phyloP scores from a whole-genome alignment of 352 stramenopile species.

The Lagenidium giganteum region DNA sequence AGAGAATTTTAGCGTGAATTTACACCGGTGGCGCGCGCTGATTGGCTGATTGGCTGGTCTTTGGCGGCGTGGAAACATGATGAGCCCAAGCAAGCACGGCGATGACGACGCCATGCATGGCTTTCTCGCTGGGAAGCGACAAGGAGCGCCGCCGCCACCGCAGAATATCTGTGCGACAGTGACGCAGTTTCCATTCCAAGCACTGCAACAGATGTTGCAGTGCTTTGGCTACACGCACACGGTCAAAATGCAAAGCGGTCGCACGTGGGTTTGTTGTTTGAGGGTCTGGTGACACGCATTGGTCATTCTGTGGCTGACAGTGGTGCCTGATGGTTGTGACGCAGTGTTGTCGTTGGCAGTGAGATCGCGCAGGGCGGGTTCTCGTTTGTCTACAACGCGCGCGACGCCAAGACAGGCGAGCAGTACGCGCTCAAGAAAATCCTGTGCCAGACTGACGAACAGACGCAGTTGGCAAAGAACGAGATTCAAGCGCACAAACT shows the following conservation, averaged over 20 bases:
- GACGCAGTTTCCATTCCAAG: conserved; percentile 55
- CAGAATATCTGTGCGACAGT: conserved; percentile 52
- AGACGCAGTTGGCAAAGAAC: conserved; percentile 68
- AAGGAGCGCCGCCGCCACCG: too few relatives aligned
- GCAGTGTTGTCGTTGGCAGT: conserved; percentile 42
- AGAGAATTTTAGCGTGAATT: too few relatives aligned
- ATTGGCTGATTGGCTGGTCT: too few relatives aligned
- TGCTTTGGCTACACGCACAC: conserved; percentile 71
- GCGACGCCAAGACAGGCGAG: conserved; percentile 67
- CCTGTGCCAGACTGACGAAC: conserved; percentile 78
- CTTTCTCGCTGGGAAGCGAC: too few relatives aligned
- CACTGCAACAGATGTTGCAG: conserved; percentile 50
- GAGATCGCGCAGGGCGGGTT: conserved; percentile 86
- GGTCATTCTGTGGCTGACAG: neutral
- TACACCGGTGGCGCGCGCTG: too few relatives aligned
- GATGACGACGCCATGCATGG: too few relatives aligned
- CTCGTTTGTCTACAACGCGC: conserved; percentile 80
- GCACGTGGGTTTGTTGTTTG: conserved; percentile 33
- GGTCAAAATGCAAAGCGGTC: conserved; percentile 67
- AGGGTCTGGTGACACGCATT: neutral
- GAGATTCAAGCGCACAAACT: conserved; percentile 79
- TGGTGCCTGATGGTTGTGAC: neutral
- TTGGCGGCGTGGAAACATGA: too few relatives aligned
- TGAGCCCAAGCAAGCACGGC: too few relatives aligned
- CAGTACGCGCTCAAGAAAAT: conserved; percentile 89